Evolutionary conservation across 805 yeast genomes (phyloP).

Genomic region (Candida berthetii): DNA sequence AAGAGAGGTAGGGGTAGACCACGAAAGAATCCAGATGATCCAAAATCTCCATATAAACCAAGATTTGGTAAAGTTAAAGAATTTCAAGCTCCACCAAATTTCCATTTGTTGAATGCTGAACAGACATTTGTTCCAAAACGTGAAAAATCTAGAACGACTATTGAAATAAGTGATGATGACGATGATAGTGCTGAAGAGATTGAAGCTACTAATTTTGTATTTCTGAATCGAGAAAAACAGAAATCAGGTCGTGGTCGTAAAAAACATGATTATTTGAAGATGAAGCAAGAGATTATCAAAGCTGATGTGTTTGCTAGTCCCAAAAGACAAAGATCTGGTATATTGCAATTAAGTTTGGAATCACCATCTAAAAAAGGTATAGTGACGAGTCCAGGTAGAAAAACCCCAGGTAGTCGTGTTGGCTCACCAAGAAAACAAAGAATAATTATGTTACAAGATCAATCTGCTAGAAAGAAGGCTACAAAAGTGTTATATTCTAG

Average conservation of each 20-base stretch:
- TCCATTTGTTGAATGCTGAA: background rate
- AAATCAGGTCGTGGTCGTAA: constrained; percentile 1
- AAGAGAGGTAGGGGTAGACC: constrained; percentile 1
- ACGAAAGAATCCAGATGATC: background rate
- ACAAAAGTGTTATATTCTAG: constrained; percentile 18
- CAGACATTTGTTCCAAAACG: background rate
- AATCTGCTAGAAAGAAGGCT: constrained; percentile 45
- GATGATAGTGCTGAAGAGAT: constrained; percentile 2
- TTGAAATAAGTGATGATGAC: background rate
- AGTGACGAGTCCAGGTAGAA: constrained; percentile 11
- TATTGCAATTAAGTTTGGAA: constrained; percentile 8
- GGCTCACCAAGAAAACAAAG: constrained; percentile 41
- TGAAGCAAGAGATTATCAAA: constrained; percentile 4
- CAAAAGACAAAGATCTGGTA: constrained; percentile 20
- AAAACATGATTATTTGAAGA: background rate
- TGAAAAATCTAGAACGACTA: background rate
- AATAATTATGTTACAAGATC: constrained; percentile 24
- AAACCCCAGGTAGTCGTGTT: constrained; percentile 36
- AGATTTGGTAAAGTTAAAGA: background rate
- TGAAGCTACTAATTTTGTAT: constrained; percentile 6
- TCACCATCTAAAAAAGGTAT: constrained; percentile 29
- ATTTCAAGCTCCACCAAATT: background rate
- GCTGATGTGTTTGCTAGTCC: constrained; percentile 23
- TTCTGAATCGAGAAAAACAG: background rate
- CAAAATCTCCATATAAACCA: background rate